Percentiles rank a stretch among this genome's conserved stretches.
phyloP scores from a whole-genome alignment of 2,329 filamentous ascomycete species.

The Septoria petroselini region DNA sequence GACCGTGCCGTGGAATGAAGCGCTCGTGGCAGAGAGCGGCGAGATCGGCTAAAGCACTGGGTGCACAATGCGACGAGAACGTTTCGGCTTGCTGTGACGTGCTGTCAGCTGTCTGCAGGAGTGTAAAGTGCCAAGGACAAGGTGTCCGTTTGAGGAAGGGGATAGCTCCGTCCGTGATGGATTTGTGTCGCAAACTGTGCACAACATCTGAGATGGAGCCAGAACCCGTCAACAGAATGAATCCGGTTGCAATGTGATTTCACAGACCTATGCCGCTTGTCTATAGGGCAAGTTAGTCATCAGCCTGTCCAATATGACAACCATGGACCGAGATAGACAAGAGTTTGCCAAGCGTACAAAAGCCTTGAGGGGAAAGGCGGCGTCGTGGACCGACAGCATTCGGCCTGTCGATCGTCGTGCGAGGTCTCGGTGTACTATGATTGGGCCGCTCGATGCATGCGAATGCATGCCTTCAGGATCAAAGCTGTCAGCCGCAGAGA shows the following conservation, averaged over 20 bases:
- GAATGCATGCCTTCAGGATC: not conserved
- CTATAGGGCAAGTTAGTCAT: constrained; percentile 27
- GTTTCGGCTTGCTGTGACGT: not conserved
- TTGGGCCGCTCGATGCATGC: not conserved
- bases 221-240: not conserved
- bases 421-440: too few relatives aligned
- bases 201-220: too few relatives aligned
- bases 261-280: not conserved
- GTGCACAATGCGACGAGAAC: not conserved
- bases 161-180: not conserved
- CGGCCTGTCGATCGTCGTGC: not conserved
- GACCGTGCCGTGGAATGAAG: constrained; percentile 10
- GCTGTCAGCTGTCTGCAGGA: not conserved
- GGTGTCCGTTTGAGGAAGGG: not conserved
- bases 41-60: not conserved
- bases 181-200: too few relatives aligned
- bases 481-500: not conserved
- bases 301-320: constrained; percentile 21
- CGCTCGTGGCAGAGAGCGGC: not conserved
- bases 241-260: not conserved
- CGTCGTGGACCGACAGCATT: not conserved
- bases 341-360: constrained; percentile 21
- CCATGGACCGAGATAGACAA: constrained; percentile 16
- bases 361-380: constrained; percentile 12
- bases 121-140: not conserved